Evolutionary conservation across 495 filamentous ascomycete species (phyloP).

Genomic region (Pyronema domesticum): DNA sequence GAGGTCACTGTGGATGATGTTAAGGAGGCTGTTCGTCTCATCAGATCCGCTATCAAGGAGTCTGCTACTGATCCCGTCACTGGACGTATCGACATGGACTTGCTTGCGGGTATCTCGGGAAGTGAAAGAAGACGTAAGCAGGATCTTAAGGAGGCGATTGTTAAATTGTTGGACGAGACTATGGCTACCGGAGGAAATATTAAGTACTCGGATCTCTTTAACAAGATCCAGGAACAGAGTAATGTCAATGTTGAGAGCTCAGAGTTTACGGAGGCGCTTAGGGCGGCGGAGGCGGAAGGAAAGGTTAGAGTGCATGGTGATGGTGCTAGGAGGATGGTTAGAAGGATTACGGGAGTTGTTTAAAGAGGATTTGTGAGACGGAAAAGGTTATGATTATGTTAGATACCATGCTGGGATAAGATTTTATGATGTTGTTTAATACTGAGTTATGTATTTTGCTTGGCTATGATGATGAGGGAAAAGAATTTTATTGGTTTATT

Average conservation of each 20-base stretch:
- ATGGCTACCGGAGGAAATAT: conserved; percentile 45
- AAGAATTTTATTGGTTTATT: too few relatives aligned
- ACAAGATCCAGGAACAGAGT: conserved; percentile 54
- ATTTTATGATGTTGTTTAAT: not conserved
- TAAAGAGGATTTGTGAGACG: conserved; percentile 8
- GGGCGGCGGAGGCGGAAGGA: conserved; percentile 69
- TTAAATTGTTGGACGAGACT: conserved; percentile 63
- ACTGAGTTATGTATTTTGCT: not conserved
- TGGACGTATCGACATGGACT: conserved; percentile 88
- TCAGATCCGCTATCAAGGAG: conserved; percentile 88
- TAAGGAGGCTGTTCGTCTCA: conserved; percentile 75
- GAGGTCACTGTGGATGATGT: conserved; percentile 71
- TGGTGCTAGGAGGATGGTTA: conserved; percentile 62
- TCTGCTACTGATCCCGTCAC: conserved; percentile 82
- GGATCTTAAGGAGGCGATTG: conserved; percentile 66
- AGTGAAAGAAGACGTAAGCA: conserved; percentile 62
- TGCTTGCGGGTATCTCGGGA: conserved; percentile 77
- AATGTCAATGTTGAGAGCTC: conserved; percentile 50
- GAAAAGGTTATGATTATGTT: not conserved
- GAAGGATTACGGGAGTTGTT: conserved; percentile 47
- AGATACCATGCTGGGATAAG: not conserved
- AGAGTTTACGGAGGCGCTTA: conserved; percentile 68
- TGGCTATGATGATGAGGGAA: too few relatives aligned
- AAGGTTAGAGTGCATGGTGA: conserved; percentile 65
- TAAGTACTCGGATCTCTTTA: conserved; percentile 59